Evolutionary conservation across 2,329 filamentous ascomycete genomes (phyloP), one percentile per base, ranked within the genome.

Genomic region (Verticillium zaregamsianum): DNA sequence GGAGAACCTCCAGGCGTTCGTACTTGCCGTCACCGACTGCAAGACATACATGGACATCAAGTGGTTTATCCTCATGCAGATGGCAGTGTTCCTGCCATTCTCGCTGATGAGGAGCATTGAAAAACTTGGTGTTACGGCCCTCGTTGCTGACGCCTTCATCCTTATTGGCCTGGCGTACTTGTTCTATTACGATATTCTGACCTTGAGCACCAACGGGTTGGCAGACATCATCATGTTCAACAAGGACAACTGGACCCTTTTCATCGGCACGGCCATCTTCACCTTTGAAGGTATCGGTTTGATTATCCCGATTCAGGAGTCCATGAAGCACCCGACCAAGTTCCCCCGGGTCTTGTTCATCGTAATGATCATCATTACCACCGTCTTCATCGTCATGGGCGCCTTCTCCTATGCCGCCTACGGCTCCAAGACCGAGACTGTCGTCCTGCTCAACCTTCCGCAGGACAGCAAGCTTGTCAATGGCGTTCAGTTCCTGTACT

Each of bases 391-490:
- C 61, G 90, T 88, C 66, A 96, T 96, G 79, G 95, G 95, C 62
- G 93, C 93, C 7, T 82, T 99, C 33, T 97, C 93, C 17, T 99
- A 99, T 73, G 95, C 95, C 3, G 95, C 95, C 0, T 99, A 96
- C 73, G 95, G 95, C 62, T 96, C 92, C 67, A 86, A 92, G 73
- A 99, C 95, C 17, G 93, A 97, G 79, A 99, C 95, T 0, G 95
- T 99, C 39, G 92, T 99, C 62, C 86, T 99, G 63, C 86, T 98
- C 71, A 99, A 99, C 77, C 84, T 99, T 72, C 95, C 95, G 0
- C 95, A 99, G 76, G 93, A 98, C 74, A 90, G 91, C 80, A 96
- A 92, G 72, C 85, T 97, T 67, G 95, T 99, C 79, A 98, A 99
- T 70, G 90, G 86, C 12, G 93, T 99, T 14, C 95, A 99, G 74